Percentiles rank a stretch among this genome's conserved stretches.
phyloP scores from a whole-genome alignment of 371 early-diverging fungal genomes.

The Conidiobolus incongruus region DNA sequence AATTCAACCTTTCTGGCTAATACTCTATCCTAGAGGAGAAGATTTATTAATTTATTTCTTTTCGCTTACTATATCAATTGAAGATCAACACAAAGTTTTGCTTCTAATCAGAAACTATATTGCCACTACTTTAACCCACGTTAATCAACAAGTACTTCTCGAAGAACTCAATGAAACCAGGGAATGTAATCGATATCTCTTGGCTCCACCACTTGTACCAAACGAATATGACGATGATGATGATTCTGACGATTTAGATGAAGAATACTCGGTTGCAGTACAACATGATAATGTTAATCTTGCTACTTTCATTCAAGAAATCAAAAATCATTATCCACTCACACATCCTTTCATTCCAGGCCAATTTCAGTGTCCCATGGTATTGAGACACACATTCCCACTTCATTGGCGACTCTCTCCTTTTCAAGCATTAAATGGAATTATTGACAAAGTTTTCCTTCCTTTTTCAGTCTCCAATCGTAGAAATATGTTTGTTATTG shows the following conservation, averaged over 20 bases:
- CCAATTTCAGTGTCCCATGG: slow-evolving; percentile 44
- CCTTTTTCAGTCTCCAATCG: slow-evolving; percentile 47
- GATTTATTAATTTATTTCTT: slow-evolving; percentile 45
- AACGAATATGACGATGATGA: slow-evolving; percentile 13
- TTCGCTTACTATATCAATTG: slow-evolving; percentile 30
- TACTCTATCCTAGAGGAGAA: slow-evolving; percentile 25
- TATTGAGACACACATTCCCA: slow-evolving; percentile 32
- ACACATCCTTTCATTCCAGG: slow-evolving; percentile 27
- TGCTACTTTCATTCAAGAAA: too few species aligned
- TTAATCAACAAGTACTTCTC: slow-evolving; percentile 40
- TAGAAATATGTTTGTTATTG: slow-evolving; percentile 43
- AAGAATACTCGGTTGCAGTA: too few species aligned
- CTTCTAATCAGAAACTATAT: slow-evolving; percentile 28
- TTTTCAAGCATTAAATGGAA: slow-evolving; percentile 28
- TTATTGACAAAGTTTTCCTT: slow-evolving; percentile 25
- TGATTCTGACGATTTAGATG: slow-evolving; percentile 9
- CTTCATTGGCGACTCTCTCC: slow-evolving; percentile 56
- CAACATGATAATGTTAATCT: too few species aligned
- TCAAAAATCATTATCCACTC: too few species aligned
- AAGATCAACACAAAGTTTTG: slow-evolving; percentile 27
- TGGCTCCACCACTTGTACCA: too few species aligned
- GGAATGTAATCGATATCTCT: slow-evolving; percentile 43
- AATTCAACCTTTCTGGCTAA: slow-evolving; percentile 60
- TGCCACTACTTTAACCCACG: slow-evolving; percentile 27
- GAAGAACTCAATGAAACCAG: slow-evolving; percentile 35